Base-by-base conservation (phyloP, 2,329 filamentous ascomycete species). In the Bipolaris gigantea region DNA sequence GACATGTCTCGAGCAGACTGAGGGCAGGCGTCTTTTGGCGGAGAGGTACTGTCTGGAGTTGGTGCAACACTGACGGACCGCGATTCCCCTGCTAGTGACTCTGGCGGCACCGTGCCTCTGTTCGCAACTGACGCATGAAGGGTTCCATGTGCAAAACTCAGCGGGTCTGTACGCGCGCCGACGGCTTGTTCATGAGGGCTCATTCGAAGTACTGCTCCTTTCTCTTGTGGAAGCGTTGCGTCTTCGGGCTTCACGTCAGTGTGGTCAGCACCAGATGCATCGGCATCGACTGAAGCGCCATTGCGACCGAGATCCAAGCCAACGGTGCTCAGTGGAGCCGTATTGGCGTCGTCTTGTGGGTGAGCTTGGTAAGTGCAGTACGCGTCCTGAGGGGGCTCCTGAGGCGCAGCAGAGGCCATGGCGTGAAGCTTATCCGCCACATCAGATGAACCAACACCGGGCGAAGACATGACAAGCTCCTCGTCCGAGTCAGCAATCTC, bases 401-500 rank as follows among this genome's bases (percentile, higher is more conserved):
- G 63, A 56, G 19, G 21, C 51, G 57, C 48, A 36, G 39, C 45
- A 15, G 35, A 41, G 40, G 49, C 35, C 45, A 52, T 48, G 54
- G 60, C 44, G 36, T 23, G 60, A 66, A 63, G 63, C 62, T 70
- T 67, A 53, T 65, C 59, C 40, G 38, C 43, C 44, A 44, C 53
- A 50, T 52, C 51, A 46, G 53, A 48, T 30, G 55, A 33, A 60
- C 53, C 52, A 30, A 41, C 38, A 48, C 50, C 38, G 32, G 67
- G 69, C 48, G 70, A 69, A 42, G 68, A 72, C 48, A 63, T 63
- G 55, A 71, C 54, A 2, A 53, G 63, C 59, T 73, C 70, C 6
- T 72, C 69, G 45, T 73, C 70, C 18, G 69, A 72, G 55, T 73
- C 70, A 10, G 67, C 63, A 15, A 73, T 56, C 55, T 72, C 69